phyloP scores from a whole-genome alignment of 805 yeast genomes.

The Zygosaccharomyces rouxii region DNA sequence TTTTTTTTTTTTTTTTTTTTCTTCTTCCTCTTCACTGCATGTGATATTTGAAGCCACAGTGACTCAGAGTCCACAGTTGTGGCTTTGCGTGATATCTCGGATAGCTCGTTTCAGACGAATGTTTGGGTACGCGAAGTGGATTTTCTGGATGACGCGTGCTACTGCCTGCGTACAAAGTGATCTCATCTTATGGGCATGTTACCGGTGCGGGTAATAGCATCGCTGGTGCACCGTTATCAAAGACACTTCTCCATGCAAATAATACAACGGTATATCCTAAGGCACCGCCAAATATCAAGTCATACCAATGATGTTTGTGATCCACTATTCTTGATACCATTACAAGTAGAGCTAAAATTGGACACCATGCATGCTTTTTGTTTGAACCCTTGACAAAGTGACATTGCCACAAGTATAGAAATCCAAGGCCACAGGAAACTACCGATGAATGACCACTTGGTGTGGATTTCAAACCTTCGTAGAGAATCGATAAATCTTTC shows the following conservation, averaged over 20 bases:
- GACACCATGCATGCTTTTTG: slow-evolving; percentile 28
- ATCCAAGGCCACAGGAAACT: slow-evolving; percentile 22
- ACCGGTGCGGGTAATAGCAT: slow-evolving; percentile 2
- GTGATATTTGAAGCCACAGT: slow-evolving; percentile 2
- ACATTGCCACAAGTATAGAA: slow-evolving; percentile 25
- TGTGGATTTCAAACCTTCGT: slow-evolving; percentile 32
- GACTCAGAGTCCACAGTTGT: background rate
- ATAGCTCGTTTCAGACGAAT: background rate
- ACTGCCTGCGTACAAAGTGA: background rate
- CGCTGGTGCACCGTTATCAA: slow-evolving; percentile 1
- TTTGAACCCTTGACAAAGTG: slow-evolving; percentile 16
- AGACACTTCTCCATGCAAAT: slow-evolving; percentile 17
- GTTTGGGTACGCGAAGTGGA: background rate
- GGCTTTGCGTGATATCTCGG: background rate
- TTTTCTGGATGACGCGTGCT: background rate
- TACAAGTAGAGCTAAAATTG: slow-evolving; percentile 21
- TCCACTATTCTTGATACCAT: slow-evolving; percentile 30
- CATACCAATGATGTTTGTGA: slow-evolving; percentile 34
- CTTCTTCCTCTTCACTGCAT: background rate
- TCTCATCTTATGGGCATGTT: background rate
- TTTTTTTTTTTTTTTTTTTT: background rate
- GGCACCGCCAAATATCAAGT: slow-evolving; percentile 24
- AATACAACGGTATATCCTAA: slow-evolving; percentile 17
- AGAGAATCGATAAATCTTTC: slow-evolving; percentile 16
- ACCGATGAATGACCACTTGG: slow-evolving; percentile 35